Conservation (phyloP, 1,139 yeast genomes). For the Taphrina sp. region DNA sequence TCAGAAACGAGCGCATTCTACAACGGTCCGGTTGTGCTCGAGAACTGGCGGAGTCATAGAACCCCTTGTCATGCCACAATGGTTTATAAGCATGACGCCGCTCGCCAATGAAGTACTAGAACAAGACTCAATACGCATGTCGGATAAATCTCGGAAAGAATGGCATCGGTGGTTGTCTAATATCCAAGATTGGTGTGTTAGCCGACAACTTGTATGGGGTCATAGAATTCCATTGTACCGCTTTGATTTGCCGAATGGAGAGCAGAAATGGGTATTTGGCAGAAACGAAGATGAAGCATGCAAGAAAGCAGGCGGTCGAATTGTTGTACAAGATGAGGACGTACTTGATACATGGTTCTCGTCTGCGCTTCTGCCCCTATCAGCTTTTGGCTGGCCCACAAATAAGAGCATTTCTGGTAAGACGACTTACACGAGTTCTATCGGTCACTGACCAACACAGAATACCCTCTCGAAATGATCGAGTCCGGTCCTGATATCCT, state of each 20-base stretch:
- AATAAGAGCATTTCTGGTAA: slow-evolving; percentile 65
- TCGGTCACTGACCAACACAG: neutral
- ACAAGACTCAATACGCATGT: neutral
- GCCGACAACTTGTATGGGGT: slow-evolving; percentile 35
- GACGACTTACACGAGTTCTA: slow-evolving; percentile 74
- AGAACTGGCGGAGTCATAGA: slow-evolving; percentile 35
- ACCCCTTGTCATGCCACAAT: slow-evolving; percentile 34
- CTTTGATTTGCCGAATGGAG: neutral
- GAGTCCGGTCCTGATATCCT: slow-evolving; percentile 36
- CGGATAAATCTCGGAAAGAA: slow-evolving; percentile 7
- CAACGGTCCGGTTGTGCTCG: slow-evolving; percentile 32
- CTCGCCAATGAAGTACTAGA: slow-evolving; percentile 30
- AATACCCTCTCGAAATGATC: slow-evolving; percentile 25
- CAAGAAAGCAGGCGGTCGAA: slow-evolving; percentile 10
- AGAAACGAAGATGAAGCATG: slow-evolving; percentile 14
- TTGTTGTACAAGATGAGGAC: slow-evolving; percentile 33
- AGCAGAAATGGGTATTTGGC: slow-evolving; percentile 35
- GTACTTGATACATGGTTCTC: slow-evolving; percentile 37
- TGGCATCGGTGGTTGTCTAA: slow-evolving; percentile 34
- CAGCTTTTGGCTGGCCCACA: slow-evolving; percentile 35
- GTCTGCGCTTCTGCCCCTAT: slow-evolving; percentile 34
- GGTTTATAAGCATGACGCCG: slow-evolving; percentile 33
- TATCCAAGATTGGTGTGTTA: slow-evolving; percentile 36
- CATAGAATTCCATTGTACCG: slow-evolving; percentile 34
- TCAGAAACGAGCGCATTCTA: slow-evolving; percentile 5